These are phyloP conservation scores for Phytophthora rubi DNA, from an alignment of 352 stramenopile species.

Conservation along the genomic window DNA sequence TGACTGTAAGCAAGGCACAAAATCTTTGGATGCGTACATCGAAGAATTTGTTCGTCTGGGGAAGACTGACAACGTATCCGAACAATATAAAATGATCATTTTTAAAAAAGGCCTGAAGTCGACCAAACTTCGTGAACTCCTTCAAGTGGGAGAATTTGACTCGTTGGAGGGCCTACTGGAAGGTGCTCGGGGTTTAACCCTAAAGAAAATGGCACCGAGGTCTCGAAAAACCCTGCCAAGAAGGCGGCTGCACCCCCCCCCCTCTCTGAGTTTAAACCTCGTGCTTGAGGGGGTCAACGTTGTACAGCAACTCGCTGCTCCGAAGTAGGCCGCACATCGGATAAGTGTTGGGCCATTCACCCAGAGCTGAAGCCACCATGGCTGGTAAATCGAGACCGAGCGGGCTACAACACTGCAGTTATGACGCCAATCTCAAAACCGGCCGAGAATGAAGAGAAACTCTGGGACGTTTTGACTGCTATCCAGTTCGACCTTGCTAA, in stretches of 20 bases:
- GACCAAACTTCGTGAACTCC: slow-evolving; percentile 9
- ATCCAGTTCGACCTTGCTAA: no score
- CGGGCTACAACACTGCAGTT: no score
- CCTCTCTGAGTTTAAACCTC: background rate
- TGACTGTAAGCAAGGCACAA: slow-evolving; percentile 11
- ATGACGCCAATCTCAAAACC: no score
- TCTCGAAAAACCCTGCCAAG: background rate
- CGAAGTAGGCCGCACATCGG: no score
- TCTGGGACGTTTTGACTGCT: no score
- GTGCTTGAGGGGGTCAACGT: background rate
- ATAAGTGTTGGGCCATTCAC: no score
- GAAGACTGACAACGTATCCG: slow-evolving; percentile 15
- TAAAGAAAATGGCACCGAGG: background rate
- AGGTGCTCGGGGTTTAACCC: slow-evolving; percentile 1
- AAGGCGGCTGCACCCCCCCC: background rate
- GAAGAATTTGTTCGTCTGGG: slow-evolving; percentile 15
- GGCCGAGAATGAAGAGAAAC: no score
- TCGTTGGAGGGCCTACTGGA: slow-evolving; percentile 5
- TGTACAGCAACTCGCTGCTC: background rate
- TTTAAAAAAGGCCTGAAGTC: slow-evolving; percentile 20
- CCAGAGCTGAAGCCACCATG: no score
- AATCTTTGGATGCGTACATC: slow-evolving; percentile 8
- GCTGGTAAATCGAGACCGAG: no score
- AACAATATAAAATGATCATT: slow-evolving; percentile 22
- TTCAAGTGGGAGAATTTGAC: slow-evolving; percentile 11